Evolutionary conservation across 1,284 basidiomycete genomes (phyloP).

Genomic region (Rhodotorula glutinis): DNA sequence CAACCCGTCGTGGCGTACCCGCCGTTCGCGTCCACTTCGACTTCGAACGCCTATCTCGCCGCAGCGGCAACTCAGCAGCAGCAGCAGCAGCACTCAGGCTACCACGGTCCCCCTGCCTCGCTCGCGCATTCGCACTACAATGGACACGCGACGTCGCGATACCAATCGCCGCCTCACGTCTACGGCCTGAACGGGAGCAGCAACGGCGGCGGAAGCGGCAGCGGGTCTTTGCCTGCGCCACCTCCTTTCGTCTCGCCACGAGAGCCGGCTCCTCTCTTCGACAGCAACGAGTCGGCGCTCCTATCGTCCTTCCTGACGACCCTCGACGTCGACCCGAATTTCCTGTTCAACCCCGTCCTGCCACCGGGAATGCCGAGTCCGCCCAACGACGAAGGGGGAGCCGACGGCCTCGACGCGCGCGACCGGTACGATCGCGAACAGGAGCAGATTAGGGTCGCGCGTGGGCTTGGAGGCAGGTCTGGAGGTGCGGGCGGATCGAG

Average conservation of each 20-base stretch:
- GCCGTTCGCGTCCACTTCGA: not conserved
- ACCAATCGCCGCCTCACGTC: no score
- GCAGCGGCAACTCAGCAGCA: not conserved
- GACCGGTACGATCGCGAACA: slow-evolving; percentile 23
- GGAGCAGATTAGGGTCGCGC: not conserved
- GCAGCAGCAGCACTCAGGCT: no score
- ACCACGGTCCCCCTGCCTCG: not conserved
- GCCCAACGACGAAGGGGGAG: not conserved
- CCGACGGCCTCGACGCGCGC: not conserved
- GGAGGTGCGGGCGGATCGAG: not conserved
- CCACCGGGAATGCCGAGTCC: slow-evolving; percentile 38
- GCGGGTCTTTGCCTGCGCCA: not conserved
- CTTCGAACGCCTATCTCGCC: not conserved
- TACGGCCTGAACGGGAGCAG: no score
- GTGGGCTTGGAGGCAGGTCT: not conserved
- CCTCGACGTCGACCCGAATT: slow-evolving; percentile 33
- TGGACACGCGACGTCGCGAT: no score
- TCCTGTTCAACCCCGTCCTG: slow-evolving; percentile 37
- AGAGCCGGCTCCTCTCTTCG: slow-evolving; percentile 22
- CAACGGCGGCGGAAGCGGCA: no score
- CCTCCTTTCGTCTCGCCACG: slow-evolving; percentile 1
- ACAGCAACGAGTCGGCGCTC: slow-evolving; percentile 24
- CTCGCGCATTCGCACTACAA: not conserved
- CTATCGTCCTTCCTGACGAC: slow-evolving; percentile 34
- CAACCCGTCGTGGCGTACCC: not conserved